Evolutionary conservation across 2,329 filamentous ascomycete species (phyloP).

Genomic region (Microdochium trichocladiopsis): DNA sequence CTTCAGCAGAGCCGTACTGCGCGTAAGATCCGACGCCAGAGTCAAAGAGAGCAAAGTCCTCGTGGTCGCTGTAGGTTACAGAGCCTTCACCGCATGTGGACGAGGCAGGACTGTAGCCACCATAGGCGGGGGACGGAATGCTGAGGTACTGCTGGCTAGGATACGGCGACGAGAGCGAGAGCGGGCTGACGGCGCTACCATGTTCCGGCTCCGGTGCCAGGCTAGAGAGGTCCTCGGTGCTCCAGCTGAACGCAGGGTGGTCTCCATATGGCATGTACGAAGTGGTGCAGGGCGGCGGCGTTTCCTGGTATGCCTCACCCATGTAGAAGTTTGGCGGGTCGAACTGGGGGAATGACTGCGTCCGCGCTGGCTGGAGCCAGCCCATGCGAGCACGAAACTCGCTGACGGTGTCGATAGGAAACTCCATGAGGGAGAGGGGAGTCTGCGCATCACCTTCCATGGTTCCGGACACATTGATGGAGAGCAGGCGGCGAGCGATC

Average conservation of each 20-base stretch:
- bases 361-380: slow-evolving; percentile 53
- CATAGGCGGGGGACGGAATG: slow-evolving; percentile 56
- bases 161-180: slow-evolving; percentile 50
- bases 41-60: slow-evolving; percentile 34
- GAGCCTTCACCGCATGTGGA: slow-evolving; percentile 57
- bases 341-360: slow-evolving; percentile 55
- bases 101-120: slow-evolving; percentile 54
- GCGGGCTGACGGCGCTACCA: slow-evolving; percentile 43
- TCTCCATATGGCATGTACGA: slow-evolving; percentile 45
- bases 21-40: slow-evolving; percentile 17
- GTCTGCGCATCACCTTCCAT: slow-evolving; percentile 52
- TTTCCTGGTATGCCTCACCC: slow-evolving; percentile 30
- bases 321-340: slow-evolving; percentile 47
- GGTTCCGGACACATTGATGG: slow-evolving; percentile 55
- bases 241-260: slow-evolving; percentile 56
- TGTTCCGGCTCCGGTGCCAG: slow-evolving; percentile 38
- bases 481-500: slow-evolving; percentile 69
- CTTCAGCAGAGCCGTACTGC: slow-evolving; percentile 32
- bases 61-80: slow-evolving; percentile 54
- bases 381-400: slow-evolving; percentile 66
- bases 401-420: slow-evolving; percentile 61
- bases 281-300: slow-evolving; percentile 28
- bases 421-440: slow-evolving; percentile 62
- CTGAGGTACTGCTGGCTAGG: slow-evolving; percentile 50
- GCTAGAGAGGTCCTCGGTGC: slow-evolving; percentile 53